Percentiles rank a stretch among this genome's conserved stretches.
Evolutionary conservation across 306 rosid genomes (phyloP).

Genomic region (Canavalia ensiformis): DNA sequence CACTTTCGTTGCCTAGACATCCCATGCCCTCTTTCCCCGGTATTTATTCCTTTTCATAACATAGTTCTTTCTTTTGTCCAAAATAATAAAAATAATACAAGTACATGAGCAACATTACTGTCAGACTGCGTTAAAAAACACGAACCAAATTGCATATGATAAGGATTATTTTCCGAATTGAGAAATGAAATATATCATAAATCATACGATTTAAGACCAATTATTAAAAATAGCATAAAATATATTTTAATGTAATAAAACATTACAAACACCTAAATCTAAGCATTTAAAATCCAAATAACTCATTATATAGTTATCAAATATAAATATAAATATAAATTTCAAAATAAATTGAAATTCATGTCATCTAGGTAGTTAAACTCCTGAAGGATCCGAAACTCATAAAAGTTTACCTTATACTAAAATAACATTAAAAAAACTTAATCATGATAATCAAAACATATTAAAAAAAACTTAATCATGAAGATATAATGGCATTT

Average conservation of each 20-base stretch:
- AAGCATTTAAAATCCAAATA: neutral
- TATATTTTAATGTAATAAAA: neutral
- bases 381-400: too few relatives aligned
- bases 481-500: too few relatives aligned
- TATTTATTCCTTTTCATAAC: constrained; percentile 14
- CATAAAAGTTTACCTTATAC: too few relatives aligned
- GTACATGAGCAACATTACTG: constrained; percentile 5
- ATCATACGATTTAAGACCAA: neutral
- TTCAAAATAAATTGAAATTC: too few relatives aligned
- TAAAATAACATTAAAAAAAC: too few relatives aligned
- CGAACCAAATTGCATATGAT: neutral
- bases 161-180: neutral
- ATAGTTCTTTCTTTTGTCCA: constrained; percentile 3
- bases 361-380: too few relatives aligned
- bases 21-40: constrained; percentile 27
- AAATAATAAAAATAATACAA: constrained; percentile 26
- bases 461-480: too few relatives aligned
- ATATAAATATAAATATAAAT: too few relatives aligned
- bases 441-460: too few relatives aligned
- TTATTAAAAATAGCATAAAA: neutral
- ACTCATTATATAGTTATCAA: too few relatives aligned
- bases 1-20: neutral
- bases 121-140: neutral
- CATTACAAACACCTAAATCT: neutral
- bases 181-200: neutral